These are phyloP conservation scores for Candida nanaspora DNA, from an alignment of 805 yeast genomes.

Conservation along the genomic window DNA sequence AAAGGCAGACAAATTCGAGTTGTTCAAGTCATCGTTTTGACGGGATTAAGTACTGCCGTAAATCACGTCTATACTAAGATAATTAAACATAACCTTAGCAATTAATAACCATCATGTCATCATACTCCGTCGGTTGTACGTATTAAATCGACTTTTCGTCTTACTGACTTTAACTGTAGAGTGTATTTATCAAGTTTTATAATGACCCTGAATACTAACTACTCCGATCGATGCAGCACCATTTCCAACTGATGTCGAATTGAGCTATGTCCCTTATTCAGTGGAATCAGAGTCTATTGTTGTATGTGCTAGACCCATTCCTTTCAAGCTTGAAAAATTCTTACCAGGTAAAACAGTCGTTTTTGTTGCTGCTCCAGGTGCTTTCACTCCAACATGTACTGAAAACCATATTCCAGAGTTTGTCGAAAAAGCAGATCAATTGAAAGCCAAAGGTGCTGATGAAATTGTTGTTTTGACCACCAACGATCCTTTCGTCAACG, in stretches of 20 bases:
- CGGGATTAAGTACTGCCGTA: too few species aligned
- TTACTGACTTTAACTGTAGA: too few species aligned
- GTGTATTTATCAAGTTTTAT: too few species aligned
- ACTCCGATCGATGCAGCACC: neutral
- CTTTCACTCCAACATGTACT: conserved; percentile 44
- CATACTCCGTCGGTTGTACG: conserved; percentile 3
- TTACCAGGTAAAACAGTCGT: conserved; percentile 33
- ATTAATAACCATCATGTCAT: conserved; percentile 1
- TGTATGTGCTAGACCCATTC: conserved; percentile 33
- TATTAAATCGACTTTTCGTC: too few species aligned
- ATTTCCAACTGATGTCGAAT: conserved; percentile 24
- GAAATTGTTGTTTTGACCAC: conserved; percentile 31
- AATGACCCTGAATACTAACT: too few species aligned
- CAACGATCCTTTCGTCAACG: conserved; percentile 34
- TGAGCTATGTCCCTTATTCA: conserved; percentile 36
- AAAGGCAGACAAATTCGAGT: too few species aligned
- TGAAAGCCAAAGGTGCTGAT: conserved; percentile 33
- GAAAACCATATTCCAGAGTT: conserved; percentile 36
- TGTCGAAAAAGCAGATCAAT: conserved; percentile 24
- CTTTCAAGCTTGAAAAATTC: conserved; percentile 27
- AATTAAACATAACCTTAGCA: too few species aligned
- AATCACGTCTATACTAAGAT: too few species aligned
- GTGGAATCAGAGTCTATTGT: conserved; percentile 27
- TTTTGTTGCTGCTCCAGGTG: conserved; percentile 43
- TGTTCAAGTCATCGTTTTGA: too few species aligned